Conservation (phyloP, 2,329 filamentous ascomycete species). For the Talaromyces piceae region DNA sequence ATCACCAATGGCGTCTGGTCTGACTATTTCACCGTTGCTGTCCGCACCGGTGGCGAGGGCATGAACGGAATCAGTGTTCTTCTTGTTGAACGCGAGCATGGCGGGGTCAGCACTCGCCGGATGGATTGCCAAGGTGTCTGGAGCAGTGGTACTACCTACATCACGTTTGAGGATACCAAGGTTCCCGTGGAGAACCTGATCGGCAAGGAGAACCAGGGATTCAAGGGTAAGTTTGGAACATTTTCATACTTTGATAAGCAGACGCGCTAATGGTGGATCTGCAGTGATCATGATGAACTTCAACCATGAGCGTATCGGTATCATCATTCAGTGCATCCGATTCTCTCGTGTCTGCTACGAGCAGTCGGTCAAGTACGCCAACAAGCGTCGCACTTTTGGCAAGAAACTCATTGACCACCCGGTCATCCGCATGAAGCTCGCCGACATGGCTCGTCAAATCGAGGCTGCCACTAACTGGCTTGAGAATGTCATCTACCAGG, state of each 20-base stretch:
- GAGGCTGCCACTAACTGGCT: slow-evolving; percentile 97
- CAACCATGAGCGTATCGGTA: slow-evolving; percentile 98
- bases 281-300: slow-evolving; percentile 98
- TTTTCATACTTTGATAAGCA: neutral
- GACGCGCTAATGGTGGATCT: neutral
- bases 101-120: slow-evolving; percentile 81
- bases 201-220: slow-evolving; percentile 96
- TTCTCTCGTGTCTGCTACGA: slow-evolving; percentile 97
- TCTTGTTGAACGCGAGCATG: slow-evolving; percentile 77
- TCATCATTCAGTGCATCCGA: slow-evolving; percentile 93
- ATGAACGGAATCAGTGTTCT: slow-evolving; percentile 91
- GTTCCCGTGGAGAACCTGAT: slow-evolving; percentile 98
- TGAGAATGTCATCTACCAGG: slow-evolving; percentile 91
- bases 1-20: slow-evolving; percentile 97
- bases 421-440: slow-evolving; percentile 94
- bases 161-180: slow-evolving; percentile 98
- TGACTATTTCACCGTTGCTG: slow-evolving; percentile 96
- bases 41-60: slow-evolving; percentile 77
- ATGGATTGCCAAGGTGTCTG: slow-evolving; percentile 99
- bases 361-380: slow-evolving; percentile 90
- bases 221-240: slow-evolving; percentile 55
- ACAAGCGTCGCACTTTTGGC: slow-evolving; percentile 95
- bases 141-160: slow-evolving; percentile 90
- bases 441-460: slow-evolving; percentile 96
- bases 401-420: slow-evolving; percentile 95